Conservation (phyloP, 192 early-diverging fungal genomes). For the Coemansia sp. region DNA sequence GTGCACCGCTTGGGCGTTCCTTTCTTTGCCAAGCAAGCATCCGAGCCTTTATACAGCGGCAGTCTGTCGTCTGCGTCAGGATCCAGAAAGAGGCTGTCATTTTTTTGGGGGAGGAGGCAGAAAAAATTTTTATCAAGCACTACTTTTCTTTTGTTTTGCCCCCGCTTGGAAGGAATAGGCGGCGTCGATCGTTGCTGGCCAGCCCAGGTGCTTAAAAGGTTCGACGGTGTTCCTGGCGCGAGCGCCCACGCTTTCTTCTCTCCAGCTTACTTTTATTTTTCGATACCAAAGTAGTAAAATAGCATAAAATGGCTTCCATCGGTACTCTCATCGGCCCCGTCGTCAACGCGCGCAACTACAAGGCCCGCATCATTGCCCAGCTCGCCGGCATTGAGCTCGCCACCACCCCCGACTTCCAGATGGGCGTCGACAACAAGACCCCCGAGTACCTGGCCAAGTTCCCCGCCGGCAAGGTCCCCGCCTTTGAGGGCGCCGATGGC, state of each 20-base stretch:
- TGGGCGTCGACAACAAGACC: slow-evolving; percentile 71
- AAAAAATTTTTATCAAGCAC: not conserved
- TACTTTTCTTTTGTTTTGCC: not conserved
- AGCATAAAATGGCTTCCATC: slow-evolving; percentile 33
- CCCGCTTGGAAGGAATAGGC: too few species aligned
- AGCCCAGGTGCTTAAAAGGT: not conserved
- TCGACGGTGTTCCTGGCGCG: not conserved
- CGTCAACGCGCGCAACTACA: slow-evolving; percentile 48
- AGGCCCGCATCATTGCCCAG: slow-evolving; percentile 72
- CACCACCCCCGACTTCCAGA: slow-evolving; percentile 55
- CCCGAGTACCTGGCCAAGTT: slow-evolving; percentile 87
- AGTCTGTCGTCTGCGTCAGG: too few species aligned
- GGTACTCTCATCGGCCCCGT: slow-evolving; percentile 35
- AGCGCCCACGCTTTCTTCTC: not conserved
- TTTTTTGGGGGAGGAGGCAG: too few species aligned
- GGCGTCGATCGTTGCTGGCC: not conserved
- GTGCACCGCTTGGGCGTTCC: too few species aligned
- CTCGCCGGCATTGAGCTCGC: slow-evolving; percentile 75
- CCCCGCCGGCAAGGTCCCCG: slow-evolving; percentile 88
- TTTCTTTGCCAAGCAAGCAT: too few species aligned
- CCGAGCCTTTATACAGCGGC: too few species aligned
- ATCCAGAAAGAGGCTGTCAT: too few species aligned
- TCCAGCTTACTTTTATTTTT: not conserved
- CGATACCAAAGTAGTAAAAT: slow-evolving; percentile 12
- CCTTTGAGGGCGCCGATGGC: slow-evolving; percentile 79